Conservation (phyloP, 2,329 filamentous ascomycete species). For the Davidsoniella australis region DNA sequence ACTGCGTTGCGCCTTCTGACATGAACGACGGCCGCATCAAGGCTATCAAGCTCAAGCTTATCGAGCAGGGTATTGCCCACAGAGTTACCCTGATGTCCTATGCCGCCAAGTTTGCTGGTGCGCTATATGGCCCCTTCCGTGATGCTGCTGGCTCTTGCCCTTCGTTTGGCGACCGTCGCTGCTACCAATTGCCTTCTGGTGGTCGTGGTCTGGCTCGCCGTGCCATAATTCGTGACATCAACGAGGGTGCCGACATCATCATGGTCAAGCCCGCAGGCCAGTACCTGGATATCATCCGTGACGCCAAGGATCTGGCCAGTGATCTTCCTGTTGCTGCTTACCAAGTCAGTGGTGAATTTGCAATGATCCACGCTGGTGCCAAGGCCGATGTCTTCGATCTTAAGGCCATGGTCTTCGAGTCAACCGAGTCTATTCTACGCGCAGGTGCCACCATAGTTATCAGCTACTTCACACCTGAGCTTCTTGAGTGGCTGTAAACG, state of each 20-base stretch:
- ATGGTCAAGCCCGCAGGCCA: slow-evolving; percentile 97
- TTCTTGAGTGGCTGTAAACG: slow-evolving; percentile 42
- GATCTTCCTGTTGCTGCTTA: slow-evolving; percentile 91
- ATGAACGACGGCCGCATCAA: slow-evolving; percentile 98
- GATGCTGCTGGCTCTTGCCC: slow-evolving; percentile 85
- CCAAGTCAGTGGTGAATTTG: slow-evolving; percentile 91
- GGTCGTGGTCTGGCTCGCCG: slow-evolving; percentile 81
- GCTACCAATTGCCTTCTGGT: slow-evolving; percentile 90
- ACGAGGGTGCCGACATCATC: slow-evolving; percentile 90
- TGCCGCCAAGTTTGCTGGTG: slow-evolving; percentile 93
- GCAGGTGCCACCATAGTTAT: slow-evolving; percentile 88
- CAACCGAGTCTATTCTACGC: slow-evolving; percentile 79
- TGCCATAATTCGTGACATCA: slow-evolving; percentile 78
- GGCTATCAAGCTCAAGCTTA: slow-evolving; percentile 94
- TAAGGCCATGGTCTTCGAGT: slow-evolving; percentile 87
- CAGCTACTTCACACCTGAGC: slow-evolving; percentile 82
- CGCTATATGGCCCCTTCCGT: slow-evolving; percentile 90
- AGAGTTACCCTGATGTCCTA: slow-evolving; percentile 92
- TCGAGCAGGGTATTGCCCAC: slow-evolving; percentile 85
- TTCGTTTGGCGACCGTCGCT: slow-evolving; percentile 84
- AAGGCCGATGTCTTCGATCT: slow-evolving; percentile 94
- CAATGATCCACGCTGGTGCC: slow-evolving; percentile 92
- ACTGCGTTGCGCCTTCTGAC: slow-evolving; percentile 92
- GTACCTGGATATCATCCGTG: slow-evolving; percentile 93
- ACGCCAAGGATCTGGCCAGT: slow-evolving; percentile 84